phyloP scores from a whole-genome alignment of 176 grass and related monocot species.

The Tuctoria greenei region DNA sequence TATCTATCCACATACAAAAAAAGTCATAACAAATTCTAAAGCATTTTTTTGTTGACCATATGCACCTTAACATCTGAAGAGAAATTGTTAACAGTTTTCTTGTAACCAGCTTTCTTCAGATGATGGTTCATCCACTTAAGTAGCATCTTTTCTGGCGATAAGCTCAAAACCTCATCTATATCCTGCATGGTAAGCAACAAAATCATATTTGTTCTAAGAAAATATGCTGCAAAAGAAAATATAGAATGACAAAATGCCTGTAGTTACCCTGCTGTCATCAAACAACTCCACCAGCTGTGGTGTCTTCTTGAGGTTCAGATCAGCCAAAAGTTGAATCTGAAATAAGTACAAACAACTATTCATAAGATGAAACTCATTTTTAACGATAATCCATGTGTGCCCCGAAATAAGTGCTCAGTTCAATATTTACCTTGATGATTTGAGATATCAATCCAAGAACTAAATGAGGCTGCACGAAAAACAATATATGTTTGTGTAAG shows the following conservation, averaged over 20 bases:
- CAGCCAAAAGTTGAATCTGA: conserved; percentile 98
- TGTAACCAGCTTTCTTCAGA: conserved; percentile 93
- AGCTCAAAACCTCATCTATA: conserved; percentile 85
- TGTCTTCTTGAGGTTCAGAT: conserved; percentile 98
- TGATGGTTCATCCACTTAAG: conserved; percentile 99
- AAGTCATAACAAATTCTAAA: conserved; percentile 16
- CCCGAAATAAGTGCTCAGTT: conserved; percentile 12
- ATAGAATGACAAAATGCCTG: conserved; percentile 6
- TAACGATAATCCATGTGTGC: background rate
- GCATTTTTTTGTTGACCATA: conserved; percentile 23
- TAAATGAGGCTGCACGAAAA: conserved; percentile 84
- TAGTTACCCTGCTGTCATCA: conserved; percentile 80
- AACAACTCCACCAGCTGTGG: conserved; percentile 91
- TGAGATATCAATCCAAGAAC: conserved; percentile 98
- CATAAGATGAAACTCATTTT: background rate
- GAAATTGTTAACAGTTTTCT: conserved; percentile 98
- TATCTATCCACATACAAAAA: conserved; percentile 11
- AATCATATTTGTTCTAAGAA: conserved; percentile 20
- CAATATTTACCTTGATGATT: conserved; percentile 91
- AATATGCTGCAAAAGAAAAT: conserved; percentile 22
- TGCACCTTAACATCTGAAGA: conserved; percentile 95
- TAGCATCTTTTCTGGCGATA: conserved; percentile 92
- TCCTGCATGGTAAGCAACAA: conserved; percentile 60
- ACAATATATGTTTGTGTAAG: conserved; percentile 27
- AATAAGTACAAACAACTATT: conserved; percentile 28